phyloP scores from a whole-genome alignment of 2,329 filamentous ascomycete genomes.

The Hymenoscyphus fructigenus region DNA sequence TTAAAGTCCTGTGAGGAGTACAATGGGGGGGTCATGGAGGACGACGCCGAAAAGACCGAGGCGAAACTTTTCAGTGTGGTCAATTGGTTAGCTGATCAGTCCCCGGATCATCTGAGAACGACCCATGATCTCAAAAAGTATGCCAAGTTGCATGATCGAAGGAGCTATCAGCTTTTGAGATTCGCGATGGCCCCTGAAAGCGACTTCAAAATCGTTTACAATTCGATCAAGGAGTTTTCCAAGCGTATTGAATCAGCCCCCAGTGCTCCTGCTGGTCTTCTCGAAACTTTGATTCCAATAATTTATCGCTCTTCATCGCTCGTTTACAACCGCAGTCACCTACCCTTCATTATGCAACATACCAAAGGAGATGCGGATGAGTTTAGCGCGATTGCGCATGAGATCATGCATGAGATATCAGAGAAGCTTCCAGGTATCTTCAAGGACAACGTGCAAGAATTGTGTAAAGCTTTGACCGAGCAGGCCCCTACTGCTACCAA shows the following conservation, averaged over 20 bases:
- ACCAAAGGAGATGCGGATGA: conserved; percentile 81
- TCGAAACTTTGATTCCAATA: conserved; percentile 79
- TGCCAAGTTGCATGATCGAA: conserved; percentile 84
- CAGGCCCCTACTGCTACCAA: conserved; percentile 71
- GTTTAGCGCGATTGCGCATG: conserved; percentile 76
- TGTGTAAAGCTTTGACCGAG: conserved; percentile 82
- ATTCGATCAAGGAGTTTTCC: conserved; percentile 85
- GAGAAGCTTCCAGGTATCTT: conserved; percentile 85
- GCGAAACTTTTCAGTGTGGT: conserved; percentile 70
- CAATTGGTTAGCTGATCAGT: conserved; percentile 68
- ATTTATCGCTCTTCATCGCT: conserved; percentile 81
- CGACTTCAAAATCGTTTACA: conserved; percentile 88
- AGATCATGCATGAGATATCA: conserved; percentile 89
- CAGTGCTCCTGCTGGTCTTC: conserved; percentile 55
- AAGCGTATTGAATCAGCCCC: conserved; percentile 74
- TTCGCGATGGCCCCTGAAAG: conserved; percentile 82
- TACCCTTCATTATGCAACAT: conserved; percentile 84
- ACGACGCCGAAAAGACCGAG: conserved; percentile 67
- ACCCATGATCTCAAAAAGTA: conserved; percentile 83
- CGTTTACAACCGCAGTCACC: conserved; percentile 91
- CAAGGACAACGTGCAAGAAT: conserved; percentile 86
- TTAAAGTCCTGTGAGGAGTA: conserved; percentile 83
- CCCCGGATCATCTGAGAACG: conserved; percentile 73
- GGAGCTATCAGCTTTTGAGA: conserved; percentile 83
- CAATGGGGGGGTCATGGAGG: conserved; percentile 80